Conservation (phyloP, 2,329 filamentous ascomycete genomes). For the Fusarium sp. region DNA sequence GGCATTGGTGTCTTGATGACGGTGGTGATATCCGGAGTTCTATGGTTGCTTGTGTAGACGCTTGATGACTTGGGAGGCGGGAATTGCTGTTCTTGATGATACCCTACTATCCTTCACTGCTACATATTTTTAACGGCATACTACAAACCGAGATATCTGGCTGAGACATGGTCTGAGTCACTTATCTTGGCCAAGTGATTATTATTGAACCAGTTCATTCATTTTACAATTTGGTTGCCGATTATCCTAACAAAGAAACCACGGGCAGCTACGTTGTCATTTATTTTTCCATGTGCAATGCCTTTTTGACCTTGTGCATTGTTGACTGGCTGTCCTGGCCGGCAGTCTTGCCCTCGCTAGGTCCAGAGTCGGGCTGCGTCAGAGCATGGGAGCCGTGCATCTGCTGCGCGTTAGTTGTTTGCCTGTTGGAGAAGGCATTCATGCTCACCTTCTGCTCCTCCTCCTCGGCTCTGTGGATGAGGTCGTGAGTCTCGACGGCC, state of each 20-base stretch:
- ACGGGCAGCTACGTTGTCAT: not conserved
- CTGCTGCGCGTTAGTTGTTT: not conserved
- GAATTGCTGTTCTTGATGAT: conserved; percentile 26
- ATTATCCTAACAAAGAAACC: not conserved
- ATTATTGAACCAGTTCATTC: conserved; percentile 5
- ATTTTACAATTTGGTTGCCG: conserved; percentile 24
- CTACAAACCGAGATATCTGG: not conserved
- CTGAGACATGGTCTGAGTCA: not conserved
- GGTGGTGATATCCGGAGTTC: conserved; percentile 10
- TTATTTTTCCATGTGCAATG: conserved; percentile 39
- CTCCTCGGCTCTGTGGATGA: conserved; percentile 50
- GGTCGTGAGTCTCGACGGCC: conserved; percentile 48
- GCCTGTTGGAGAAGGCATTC: too few relatives aligned
- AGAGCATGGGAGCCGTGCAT: conserved; percentile 41
- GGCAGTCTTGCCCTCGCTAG: not conserved
- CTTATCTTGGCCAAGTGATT: not conserved
- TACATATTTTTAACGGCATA: not conserved
- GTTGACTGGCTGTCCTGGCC: conserved; percentile 12
- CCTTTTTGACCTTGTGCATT: conserved; percentile 45
- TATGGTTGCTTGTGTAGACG: not conserved
- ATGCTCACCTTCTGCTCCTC: conserved; percentile 45
- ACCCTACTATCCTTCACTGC: conserved; percentile 30
- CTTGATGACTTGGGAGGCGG: not conserved
- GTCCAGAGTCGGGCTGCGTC: conserved; percentile 34
- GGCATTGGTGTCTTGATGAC: not conserved